Base-by-base conservation (phyloP, 2,329 filamentous ascomycete genomes). In the Colletotrichum plurivorum region DNA sequence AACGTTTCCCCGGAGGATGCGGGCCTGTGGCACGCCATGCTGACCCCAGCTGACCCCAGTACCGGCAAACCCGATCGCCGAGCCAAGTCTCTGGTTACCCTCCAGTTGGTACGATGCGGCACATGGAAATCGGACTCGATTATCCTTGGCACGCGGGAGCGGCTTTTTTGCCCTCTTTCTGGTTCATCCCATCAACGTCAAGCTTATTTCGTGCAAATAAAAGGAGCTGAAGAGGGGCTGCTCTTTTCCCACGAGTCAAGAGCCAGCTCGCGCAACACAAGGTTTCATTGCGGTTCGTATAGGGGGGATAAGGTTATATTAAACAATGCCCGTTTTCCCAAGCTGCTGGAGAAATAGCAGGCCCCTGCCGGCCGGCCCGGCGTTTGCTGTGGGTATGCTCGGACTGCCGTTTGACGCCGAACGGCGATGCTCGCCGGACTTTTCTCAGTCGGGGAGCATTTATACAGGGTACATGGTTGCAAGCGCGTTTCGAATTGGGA, bases 261-360 rank as follows among this genome's bases (percentile, higher is more conserved):
- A 25, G 8, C 36, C 16, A 16, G 20, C 27, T 49, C 45, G 7
- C n/a, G 25, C 7, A 36, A 12, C 12, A 12, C 18, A 60, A 60
- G 25, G 18, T 49, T 60, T 51, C 20, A 60, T 60, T 60, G 45
- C 57, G n/a, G n/a, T 12, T 39, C 45, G n/a, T 49, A 51, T 31
- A 48, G 45, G 39, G 9, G 57, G 27, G 9, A 10, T 51, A 39
- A 43, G 13, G 27, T 60, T 49, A 51, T 41, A 31, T 51, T 43
- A 39, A 57, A 8, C 7, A 25, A 18, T 31, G 22, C 55, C 10
- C 18, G 18, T 12, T 25, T 27, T 5, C 6, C 20, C 18, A n/a
- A 8, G 41, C 16, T 12, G 0, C 25, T 3, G 41, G 27, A 16
- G 51, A 49, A 51, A 51, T 22, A 22, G 57, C 51, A 18, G 18